These are phyloP conservation scores for Ajuga reptans DNA, from an alignment of 305 asterid species.

Conservation along the genomic window DNA sequence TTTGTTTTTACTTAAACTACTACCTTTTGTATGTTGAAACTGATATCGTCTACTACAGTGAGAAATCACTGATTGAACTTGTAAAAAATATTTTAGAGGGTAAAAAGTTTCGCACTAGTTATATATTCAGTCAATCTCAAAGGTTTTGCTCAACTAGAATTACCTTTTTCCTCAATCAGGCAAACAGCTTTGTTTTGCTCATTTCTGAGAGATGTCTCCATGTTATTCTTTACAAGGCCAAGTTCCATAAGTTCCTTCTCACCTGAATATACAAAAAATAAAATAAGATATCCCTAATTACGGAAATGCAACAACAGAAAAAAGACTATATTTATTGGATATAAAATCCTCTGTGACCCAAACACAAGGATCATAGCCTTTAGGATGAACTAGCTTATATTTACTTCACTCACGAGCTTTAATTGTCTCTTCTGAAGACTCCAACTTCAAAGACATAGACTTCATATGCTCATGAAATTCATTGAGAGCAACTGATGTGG, in stretches of 20 bases:
- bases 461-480: constrained; percentile 58
- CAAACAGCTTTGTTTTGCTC: constrained; percentile 47
- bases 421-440: constrained; percentile 59
- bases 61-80: neutral
- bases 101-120: neutral
- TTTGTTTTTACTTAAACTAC: neutral
- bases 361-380: constrained; percentile 21
- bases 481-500: constrained; percentile 63
- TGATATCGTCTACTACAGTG: neutral
- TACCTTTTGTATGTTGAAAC: neutral
- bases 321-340: constrained; percentile 1
- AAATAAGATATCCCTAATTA: constrained; percentile 15
- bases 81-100: neutral
- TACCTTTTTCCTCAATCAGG: constrained; percentile 72
- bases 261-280: constrained; percentile 39
- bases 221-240: constrained; percentile 45
- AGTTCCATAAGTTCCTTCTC: constrained; percentile 71
- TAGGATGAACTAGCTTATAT: constrained; percentile 6
- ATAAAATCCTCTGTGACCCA: neutral
- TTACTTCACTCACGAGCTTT: constrained; percentile 54
- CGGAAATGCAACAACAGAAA: constrained; percentile 4
- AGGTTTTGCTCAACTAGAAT: constrained; percentile 22
- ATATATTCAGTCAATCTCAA: neutral
- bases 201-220: constrained; percentile 47
- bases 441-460: constrained; percentile 58